Conservation (phyloP, 306 rosid species). For the Potentilla sterilis region DNA sequence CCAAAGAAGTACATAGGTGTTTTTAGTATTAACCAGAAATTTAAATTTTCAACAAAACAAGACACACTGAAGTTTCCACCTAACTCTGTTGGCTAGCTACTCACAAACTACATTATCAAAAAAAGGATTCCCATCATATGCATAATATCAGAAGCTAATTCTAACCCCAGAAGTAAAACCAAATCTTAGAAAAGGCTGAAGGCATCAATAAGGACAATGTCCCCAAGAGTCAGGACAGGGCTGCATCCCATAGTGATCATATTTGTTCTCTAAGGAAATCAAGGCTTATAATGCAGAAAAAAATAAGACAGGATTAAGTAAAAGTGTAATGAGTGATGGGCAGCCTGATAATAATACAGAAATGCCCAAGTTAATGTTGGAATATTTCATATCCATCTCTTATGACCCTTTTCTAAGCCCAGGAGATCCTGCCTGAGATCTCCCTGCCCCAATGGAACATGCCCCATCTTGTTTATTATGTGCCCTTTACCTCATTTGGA, state of each 20-base stretch:
- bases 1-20: background rate
- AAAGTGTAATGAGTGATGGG: constrained; percentile 38
- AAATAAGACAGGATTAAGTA: constrained; percentile 33
- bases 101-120: constrained; percentile 22
- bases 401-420: constrained; percentile 28
- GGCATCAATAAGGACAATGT: constrained; percentile 41
- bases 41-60: constrained; percentile 24
- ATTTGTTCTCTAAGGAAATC: constrained; percentile 9
- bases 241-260: constrained; percentile 20
- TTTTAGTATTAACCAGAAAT: constrained; percentile 17
- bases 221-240: constrained; percentile 37
- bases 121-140: constrained; percentile 31
- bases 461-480: constrained; percentile 60
- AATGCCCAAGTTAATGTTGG: constrained; percentile 42
- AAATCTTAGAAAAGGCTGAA: constrained; percentile 8
- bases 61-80: constrained; percentile 33
- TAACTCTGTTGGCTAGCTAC: constrained; percentile 19
- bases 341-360: constrained; percentile 30
- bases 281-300: constrained; percentile 17
- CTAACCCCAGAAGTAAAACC: constrained; percentile 18
- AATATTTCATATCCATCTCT: constrained; percentile 43
- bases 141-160: constrained; percentile 1
- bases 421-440: constrained; percentile 70
- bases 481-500: constrained; percentile 68
- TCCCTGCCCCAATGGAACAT: constrained; percentile 64